Percentiles rank a stretch among this genome's conserved stretches.
These are phyloP conservation scores for Ophiostoma ulmi DNA, from an alignment of 2,329 filamentous ascomycete genomes.

Conservation along the genomic window DNA sequence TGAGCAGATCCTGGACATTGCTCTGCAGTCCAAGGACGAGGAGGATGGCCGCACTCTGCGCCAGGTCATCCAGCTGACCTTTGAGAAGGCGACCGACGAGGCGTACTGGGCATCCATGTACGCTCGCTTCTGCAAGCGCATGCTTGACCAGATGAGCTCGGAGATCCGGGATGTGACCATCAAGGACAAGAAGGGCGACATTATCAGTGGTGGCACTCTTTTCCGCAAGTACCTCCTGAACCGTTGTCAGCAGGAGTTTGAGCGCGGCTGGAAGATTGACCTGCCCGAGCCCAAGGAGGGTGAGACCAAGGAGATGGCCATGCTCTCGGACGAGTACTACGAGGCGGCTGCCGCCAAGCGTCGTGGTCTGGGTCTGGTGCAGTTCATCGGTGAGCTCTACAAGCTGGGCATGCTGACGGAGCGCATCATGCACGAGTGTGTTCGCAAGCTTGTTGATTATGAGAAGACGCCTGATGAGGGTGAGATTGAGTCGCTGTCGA, in stretches of 20 bases:
- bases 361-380: conserved; percentile 92
- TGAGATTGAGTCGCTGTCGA: conserved; percentile 91
- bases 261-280: conserved; percentile 92
- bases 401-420: conserved; percentile 98
- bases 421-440: conserved; percentile 99
- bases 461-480: conserved; percentile 89
- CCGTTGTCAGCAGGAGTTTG: conserved; percentile 97
- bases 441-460: conserved; percentile 94
- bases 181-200: conserved; percentile 78
- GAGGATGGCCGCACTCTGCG: conserved; percentile 87
- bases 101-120: conserved; percentile 99
- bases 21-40: conserved; percentile 91
- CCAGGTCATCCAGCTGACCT: conserved; percentile 97
- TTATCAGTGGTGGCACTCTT: conserved; percentile 85
- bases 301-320: conserved; percentile 70
- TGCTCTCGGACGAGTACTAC: conserved; percentile 97
- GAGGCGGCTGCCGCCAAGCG: conserved; percentile 88
- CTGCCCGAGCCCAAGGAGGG: conserved; percentile 71
- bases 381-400: conserved; percentile 99
- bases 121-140: conserved; percentile 94
- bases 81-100: conserved; percentile 98
- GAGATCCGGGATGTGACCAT: conserved; percentile 96
- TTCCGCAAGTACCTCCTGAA: conserved; percentile 99
- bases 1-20: conserved; percentile 86
- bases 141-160: conserved; percentile 90